Evolutionary conservation across 345 rosid species (phyloP), one percentile per base, ranked within the genome.

Genomic region (Boechera retrofracta): DNA sequence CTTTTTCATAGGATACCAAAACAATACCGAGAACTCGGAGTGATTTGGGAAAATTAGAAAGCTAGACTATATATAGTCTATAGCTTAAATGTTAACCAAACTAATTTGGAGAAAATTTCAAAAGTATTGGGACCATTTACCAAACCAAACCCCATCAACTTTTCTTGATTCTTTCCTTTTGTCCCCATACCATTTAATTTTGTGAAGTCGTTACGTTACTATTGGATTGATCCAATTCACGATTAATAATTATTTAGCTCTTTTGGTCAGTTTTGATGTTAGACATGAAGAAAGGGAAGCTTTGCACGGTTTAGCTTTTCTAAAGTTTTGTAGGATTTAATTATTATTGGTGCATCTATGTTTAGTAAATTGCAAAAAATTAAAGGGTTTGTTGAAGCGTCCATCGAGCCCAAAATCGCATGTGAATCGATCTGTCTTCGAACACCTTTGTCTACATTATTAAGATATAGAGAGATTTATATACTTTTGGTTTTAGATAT

Each of bases 261-360:
- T 56, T 64, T 77, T 39, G 68, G 72, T 71, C 67, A 77, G 62
- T 58, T 66, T 65, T 78, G 73, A 72, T 78, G 68, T 33, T 28
- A 21, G 81, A 65, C 77, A 58, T 49, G 56, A 59, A 72, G 73
- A 77, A 72, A 66, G 56, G 65, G 73, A 65, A 78, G 21, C 73
- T 72, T 72, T 78, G 62, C 81, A 78, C 67, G 71, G 75, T 63
- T 69, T 68, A 76, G 49, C 80, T 69, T 77, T 77, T 51, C 33
- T 44, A 63, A 63, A 70, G 65, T 48, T 65, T 16, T 38, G 10
- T 42, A 69, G 49, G 54, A 31, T 77, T 71, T 60, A 76, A 71
- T 66, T 47, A 65, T 77, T 12, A 55, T 57, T 57, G 73, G 76
- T 18, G 75, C 65, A 52, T 69, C 61, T 59, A 48, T 67, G 52